These are phyloP conservation scores for Apiotrichum mycotoxinovorans DNA, from an alignment of 1,284 basidiomycete genomes.

Conservation along the genomic window DNA sequence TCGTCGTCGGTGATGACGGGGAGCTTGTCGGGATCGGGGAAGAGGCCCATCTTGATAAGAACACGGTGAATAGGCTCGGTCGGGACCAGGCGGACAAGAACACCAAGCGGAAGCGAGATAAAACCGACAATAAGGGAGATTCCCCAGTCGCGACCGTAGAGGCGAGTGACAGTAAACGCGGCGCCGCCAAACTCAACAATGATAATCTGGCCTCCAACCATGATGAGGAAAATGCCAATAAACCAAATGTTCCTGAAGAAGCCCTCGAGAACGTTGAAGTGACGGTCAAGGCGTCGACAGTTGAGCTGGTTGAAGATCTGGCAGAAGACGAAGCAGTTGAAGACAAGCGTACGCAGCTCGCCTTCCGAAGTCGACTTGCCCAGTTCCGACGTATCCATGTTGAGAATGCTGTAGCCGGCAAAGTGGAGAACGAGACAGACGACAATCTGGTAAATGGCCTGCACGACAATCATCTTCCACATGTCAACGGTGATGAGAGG, in stretches of 20 bases:
- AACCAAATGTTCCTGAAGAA: slow-evolving; percentile 80
- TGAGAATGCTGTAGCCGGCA: slow-evolving; percentile 68
- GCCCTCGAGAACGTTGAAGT: slow-evolving; percentile 85
- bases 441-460: slow-evolving; percentile 81
- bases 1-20: slow-evolving; percentile 62
- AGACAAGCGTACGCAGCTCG: slow-evolving; percentile 79
- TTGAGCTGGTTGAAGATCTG: slow-evolving; percentile 95
- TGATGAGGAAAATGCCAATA: slow-evolving; percentile 73
- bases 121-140: slow-evolving; percentile 79
- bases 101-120: slow-evolving; percentile 83
- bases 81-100: slow-evolving; percentile 74
- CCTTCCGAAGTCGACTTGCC: slow-evolving; percentile 39
- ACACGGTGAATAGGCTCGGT: slow-evolving; percentile 70
- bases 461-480: slow-evolving; percentile 91
- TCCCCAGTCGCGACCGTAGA: slow-evolving; percentile 84
- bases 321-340: slow-evolving; percentile 95
- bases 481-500: slow-evolving; percentile 87
- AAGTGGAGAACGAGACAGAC: slow-evolving; percentile 90
- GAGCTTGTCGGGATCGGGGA: slow-evolving; percentile 65
- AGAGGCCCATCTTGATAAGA: slow-evolving; percentile 64
- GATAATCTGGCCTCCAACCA: slow-evolving; percentile 79
- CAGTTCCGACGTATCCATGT: slow-evolving; percentile 49
- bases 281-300: slow-evolving; percentile 76
- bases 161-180: slow-evolving; percentile 82
- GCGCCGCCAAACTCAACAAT: slow-evolving; percentile 89